phyloP scores from a whole-genome alignment of 768 basidiomycete species.

The Leccinum subtestaceum region DNA sequence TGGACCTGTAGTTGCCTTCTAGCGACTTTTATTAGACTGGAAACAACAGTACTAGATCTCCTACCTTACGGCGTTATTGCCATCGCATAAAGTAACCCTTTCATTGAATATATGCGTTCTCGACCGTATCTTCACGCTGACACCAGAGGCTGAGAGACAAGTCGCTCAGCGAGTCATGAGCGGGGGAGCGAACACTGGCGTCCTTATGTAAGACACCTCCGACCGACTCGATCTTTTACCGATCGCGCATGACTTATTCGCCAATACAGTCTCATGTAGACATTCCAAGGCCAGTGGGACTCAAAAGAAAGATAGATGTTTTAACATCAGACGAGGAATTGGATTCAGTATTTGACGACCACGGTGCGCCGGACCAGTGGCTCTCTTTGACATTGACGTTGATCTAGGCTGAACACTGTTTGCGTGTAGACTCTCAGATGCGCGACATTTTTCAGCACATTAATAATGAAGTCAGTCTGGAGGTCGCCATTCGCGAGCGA shows the following conservation, averaged over 20 bases:
- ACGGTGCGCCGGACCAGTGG: slow-evolving; percentile 14
- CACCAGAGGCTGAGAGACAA: background rate
- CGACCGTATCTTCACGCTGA: background rate
- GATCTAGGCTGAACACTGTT: background rate
- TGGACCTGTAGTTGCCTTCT: background rate
- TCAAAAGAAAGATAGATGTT: slow-evolving; percentile 9
- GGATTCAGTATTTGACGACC: slow-evolving; percentile 10
- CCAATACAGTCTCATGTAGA: slow-evolving; percentile 16
- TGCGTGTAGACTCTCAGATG: slow-evolving; percentile 14
- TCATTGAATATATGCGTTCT: background rate
- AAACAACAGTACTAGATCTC: background rate
- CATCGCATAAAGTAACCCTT: background rate
- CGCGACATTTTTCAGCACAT: slow-evolving; percentile 17
- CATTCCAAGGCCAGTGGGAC: slow-evolving; percentile 7
- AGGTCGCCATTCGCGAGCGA: slow-evolving; percentile 41
- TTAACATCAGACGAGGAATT: slow-evolving; percentile 12
- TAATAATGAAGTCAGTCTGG: slow-evolving; percentile 42
- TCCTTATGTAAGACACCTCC: background rate
- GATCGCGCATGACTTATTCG: slow-evolving; percentile 27
- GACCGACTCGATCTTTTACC: background rate
- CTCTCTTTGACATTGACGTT: background rate
- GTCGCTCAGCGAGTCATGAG: background rate
- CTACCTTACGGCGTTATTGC: background rate
- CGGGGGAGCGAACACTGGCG: too few relatives aligned
- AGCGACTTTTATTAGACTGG: background rate